These are phyloP conservation scores for Alternaria incomplexa DNA, from an alignment of 2,329 filamentous ascomycete genomes.

Conservation along the genomic window DNA sequence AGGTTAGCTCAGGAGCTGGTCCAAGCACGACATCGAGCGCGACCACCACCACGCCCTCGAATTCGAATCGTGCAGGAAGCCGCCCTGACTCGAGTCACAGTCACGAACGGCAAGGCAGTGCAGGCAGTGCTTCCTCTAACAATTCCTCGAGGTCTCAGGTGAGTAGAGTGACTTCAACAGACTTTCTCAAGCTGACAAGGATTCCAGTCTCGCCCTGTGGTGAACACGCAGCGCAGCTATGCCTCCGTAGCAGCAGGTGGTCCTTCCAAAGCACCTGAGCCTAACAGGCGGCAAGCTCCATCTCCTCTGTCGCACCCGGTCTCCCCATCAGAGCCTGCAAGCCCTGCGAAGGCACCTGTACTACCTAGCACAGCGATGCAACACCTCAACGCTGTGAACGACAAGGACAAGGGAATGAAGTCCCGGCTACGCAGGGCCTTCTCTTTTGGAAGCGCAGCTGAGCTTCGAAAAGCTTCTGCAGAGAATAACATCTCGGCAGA, in stretches of 20 bases:
- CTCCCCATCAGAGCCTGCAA: constrained; percentile 43
- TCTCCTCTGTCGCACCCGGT: constrained; percentile 56
- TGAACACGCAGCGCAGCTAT: constrained; percentile 21
- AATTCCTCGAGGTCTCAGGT: constrained; percentile 44
- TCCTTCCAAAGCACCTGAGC: constrained; percentile 45
- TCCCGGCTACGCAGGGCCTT: constrained; percentile 88
- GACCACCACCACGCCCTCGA: constrained; percentile 34
- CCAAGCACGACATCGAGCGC: constrained; percentile 19
- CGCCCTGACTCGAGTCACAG: constrained; percentile 43
- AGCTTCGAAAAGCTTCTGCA: constrained; percentile 77
- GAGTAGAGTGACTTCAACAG: constrained; percentile 15
- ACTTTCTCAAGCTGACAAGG: not conserved
- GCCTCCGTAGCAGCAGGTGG: constrained; percentile 22
- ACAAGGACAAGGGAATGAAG: constrained; percentile 85
- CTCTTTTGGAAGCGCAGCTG: constrained; percentile 94
- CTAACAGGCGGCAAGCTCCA: constrained; percentile 51
- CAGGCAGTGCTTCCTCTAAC: constrained; percentile 45
- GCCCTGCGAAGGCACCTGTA: constrained; percentile 19
- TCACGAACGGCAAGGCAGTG: constrained; percentile 48
- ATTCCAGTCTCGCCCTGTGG: constrained; percentile 33
- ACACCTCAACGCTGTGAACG: constrained; percentile 84
- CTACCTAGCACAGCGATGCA: constrained; percentile 74
- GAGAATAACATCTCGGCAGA: constrained; percentile 62
- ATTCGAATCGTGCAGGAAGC: constrained; percentile 36
- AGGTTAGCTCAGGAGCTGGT: constrained; percentile 12